Percentiles rank a stretch among this genome's conserved stretches.
phyloP scores from a whole-genome alignment of 2,329 filamentous ascomycete genomes.

The Coniella vitis region DNA sequence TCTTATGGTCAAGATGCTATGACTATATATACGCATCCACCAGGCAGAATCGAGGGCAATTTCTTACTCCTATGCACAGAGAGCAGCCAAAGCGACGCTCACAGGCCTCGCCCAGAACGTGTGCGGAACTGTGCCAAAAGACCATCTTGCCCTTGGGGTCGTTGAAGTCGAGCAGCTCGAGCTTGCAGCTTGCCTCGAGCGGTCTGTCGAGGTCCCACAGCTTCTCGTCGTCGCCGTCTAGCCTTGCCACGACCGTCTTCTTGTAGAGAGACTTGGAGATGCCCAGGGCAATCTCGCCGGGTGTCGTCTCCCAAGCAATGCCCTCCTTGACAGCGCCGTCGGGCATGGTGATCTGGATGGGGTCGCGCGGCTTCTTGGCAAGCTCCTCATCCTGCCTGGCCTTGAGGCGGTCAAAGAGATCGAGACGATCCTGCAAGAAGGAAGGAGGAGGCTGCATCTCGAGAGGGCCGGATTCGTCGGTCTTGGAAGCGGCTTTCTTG shows the following conservation, averaged over 20 bases:
- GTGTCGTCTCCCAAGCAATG: conserved; percentile 88
- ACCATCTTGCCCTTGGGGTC: conserved; percentile 74
- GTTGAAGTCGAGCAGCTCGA: conserved; percentile 79
- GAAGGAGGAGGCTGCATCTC: conserved; percentile 55
- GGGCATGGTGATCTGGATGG: conserved; percentile 66
- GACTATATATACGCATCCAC: not conserved
- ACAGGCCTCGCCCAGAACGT: conserved; percentile 90
- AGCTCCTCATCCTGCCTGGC: conserved; percentile 74
- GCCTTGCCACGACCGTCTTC: conserved; percentile 77
- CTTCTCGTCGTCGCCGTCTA: conserved; percentile 64
- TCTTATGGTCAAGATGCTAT: not conserved
- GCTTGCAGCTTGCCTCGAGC: conserved; percentile 77
- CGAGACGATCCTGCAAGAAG: conserved; percentile 76
- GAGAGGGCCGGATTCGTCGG: conserved; percentile 33
- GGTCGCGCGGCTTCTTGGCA: conserved; percentile 61
- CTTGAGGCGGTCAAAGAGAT: conserved; percentile 84
- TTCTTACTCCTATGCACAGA: conserved; percentile 67
- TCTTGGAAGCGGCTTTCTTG: conserved; percentile 34
- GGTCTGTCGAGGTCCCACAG: conserved; percentile 92
- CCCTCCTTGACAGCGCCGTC: conserved; percentile 66
- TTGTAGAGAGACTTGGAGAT: conserved; percentile 83
- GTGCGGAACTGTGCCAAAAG: conserved; percentile 66
- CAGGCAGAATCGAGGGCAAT: no score
- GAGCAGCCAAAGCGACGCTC: conserved; percentile 88
- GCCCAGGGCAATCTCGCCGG: conserved; percentile 65